These are phyloP conservation scores for Saccharomycopsis javanensis DNA, from an alignment of 805 yeast genomes.

Conservation along the genomic window DNA sequence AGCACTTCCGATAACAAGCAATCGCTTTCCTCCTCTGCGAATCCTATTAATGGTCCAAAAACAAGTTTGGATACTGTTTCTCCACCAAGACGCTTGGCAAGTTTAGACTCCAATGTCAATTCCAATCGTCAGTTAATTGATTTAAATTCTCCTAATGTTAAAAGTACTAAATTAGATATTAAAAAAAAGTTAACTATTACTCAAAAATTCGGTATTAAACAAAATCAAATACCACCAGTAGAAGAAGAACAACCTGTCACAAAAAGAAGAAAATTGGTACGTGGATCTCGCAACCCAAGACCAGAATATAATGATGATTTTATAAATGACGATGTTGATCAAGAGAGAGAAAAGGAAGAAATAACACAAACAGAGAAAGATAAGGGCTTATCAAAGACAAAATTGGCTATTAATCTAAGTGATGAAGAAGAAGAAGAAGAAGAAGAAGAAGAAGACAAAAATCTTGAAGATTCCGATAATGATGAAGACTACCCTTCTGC, in stretches of 20 bases:
- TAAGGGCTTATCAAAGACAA: not conserved
- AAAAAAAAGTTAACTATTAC: slow-evolving; percentile 12
- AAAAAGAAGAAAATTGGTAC: slow-evolving; percentile 32
- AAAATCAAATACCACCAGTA: not conserved
- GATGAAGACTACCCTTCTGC: slow-evolving; percentile 10
- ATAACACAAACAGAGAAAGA: slow-evolving; percentile 22
- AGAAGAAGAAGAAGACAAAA: slow-evolving; percentile 42
- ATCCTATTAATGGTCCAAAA: not conserved
- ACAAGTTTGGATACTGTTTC: not conserved
- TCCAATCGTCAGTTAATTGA: not conserved
- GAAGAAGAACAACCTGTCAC: slow-evolving; percentile 10
- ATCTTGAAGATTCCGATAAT: slow-evolving; percentile 36
- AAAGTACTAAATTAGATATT: slow-evolving; percentile 7
- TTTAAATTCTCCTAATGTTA: not conserved
- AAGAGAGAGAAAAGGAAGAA: slow-evolving; percentile 23
- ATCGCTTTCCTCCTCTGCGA: not conserved
- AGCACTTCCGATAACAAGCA: not conserved
- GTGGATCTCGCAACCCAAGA: slow-evolving; percentile 27
- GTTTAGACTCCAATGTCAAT: not conserved
- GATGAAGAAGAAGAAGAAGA: slow-evolving; percentile 37
- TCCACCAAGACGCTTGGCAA: not conserved
- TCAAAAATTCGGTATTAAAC: slow-evolving; percentile 17
- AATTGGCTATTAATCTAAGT: slow-evolving; percentile 15
- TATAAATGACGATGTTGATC: slow-evolving; percentile 23
- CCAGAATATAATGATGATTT: slow-evolving; percentile 25